Base-by-base conservation (phyloP, 257 asterid genomes). In the Prunella vulgaris region DNA sequence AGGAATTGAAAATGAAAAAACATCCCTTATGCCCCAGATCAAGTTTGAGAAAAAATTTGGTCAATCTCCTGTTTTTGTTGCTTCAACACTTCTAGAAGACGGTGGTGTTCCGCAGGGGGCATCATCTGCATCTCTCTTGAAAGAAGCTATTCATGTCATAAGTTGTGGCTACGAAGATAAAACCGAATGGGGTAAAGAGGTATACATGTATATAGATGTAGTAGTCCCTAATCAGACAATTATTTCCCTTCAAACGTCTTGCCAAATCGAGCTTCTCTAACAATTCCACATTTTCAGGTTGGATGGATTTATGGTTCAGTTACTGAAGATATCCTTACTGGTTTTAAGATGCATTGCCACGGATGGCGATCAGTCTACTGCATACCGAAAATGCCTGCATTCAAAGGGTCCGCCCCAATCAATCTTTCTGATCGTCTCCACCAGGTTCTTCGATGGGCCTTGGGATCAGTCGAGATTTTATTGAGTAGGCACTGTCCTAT, bases 141-240 rank as follows among this genome's bases (percentile, higher is more conserved):
- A 82, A 74, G 90, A 86, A 79, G 84, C 93, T 57, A 84, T 86
- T 58, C 93, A 86, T 44, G 93, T 84, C 64, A 84, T 86, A 30
- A 81, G 87, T 60, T 83, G 89, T 65, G 92, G 95, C 22, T 87
- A 80, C 10, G 95, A 88, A 79, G 95, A 84, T 73, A 88, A 88
- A 82, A 61, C 95, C 0, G 92, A 88, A 68, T 88, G 95, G 95
- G 95, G 95, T 60, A 87, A 84, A 80, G 95, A 87, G 88, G 89
- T 87, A 30, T 18, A 87, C 83, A 28, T 18, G 15, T 18, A 49
- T n/a, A 52, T n/a, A 4, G 13, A 14, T 42, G 13, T 42, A n/a
- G 15, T 42, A n/a, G 5, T 25, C 22, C 12, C 42, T 33, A 18
- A 44, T n/a, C 33, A 37, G 38, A 54, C 8, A 25, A 72, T 38